Conservation (phyloP, 2,329 filamentous ascomycete genomes). For the Cylindrodendrum hubeiense region DNA sequence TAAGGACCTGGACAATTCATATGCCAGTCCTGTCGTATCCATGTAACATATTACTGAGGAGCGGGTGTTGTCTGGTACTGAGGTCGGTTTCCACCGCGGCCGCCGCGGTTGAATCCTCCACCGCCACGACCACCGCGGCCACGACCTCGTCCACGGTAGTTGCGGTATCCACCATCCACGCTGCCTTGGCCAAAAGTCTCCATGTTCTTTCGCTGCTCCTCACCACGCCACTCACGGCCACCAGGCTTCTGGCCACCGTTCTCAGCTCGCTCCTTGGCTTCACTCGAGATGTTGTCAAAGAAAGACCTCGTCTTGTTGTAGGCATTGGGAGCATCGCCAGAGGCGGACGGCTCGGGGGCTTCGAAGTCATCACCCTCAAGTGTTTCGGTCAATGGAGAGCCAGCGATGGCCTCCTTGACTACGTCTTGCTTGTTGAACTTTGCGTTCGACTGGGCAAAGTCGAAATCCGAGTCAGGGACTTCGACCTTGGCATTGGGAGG, state of each 20-base stretch:
- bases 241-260: constrained; percentile 75
- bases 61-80: constrained; percentile 47
- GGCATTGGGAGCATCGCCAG: constrained; percentile 60
- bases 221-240: constrained; percentile 88
- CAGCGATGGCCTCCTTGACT: constrained; percentile 88
- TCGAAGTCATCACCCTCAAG: constrained; percentile 55
- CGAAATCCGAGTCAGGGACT: constrained; percentile 90
- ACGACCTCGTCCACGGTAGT: constrained; percentile 84
- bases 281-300: constrained; percentile 98
- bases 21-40: background rate
- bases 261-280: constrained; percentile 88
- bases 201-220: constrained; percentile 95
- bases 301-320: constrained; percentile 95
- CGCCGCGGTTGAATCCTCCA: constrained; percentile 55
- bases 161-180: constrained; percentile 84
- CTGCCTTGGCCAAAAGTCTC: constrained; percentile 98
- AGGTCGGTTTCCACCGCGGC: constrained; percentile 52
- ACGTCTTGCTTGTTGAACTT: constrained; percentile 66
- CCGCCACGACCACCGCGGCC: constrained; percentile 71
- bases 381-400: constrained; percentile 74
- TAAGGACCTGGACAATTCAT: constrained; percentile 1
- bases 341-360: constrained; percentile 53
- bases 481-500: constrained; percentile 76
- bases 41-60: constrained; percentile 38
- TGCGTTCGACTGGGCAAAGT: constrained; percentile 76